A percentile compares a stretch with the other conserved stretches of the same genome.
Evolutionary conservation across 2,329 filamentous ascomycete genomes (phyloP).

Genomic region (Aspergillus pseudotamarii): DNA sequence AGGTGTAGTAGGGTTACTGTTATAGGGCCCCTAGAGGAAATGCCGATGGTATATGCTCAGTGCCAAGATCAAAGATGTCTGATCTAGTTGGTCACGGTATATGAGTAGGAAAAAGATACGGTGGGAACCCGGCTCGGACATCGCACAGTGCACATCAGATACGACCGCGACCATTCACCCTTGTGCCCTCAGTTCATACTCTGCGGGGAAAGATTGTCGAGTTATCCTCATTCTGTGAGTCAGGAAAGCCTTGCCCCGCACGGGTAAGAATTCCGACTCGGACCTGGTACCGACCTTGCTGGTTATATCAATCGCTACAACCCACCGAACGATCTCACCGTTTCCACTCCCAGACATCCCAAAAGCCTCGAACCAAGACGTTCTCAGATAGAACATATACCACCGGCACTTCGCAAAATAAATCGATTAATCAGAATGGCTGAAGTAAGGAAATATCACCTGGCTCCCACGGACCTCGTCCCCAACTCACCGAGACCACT

Average conservation of each 20-base stretch:
- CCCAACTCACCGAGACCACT: not conserved
- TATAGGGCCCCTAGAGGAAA: too few species aligned
- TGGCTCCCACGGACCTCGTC: not conserved
- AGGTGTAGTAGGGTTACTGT: too few species aligned
- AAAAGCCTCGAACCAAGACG: not conserved
- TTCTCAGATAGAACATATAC: accelerated
- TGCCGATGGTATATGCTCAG: too few species aligned
- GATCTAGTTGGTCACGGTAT: too few species aligned
- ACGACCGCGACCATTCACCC: too few species aligned
- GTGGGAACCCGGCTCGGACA: not conserved
- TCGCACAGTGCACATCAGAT: not conserved
- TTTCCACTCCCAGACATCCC: not conserved
- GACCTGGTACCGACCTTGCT: not conserved
- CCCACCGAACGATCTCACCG: not conserved
- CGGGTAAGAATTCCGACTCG: not conserved
- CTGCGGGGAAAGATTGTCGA: not conserved
- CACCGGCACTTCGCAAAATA: accelerated
- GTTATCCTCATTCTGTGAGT: not conserved
- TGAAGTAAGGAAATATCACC: not conserved
- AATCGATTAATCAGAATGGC: not conserved
- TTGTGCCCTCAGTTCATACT: too few species aligned
- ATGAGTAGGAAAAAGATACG: not conserved
- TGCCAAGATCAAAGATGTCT: too few species aligned
- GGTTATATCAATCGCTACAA: not conserved
- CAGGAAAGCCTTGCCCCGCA: not conserved